phyloP scores from a whole-genome alignment of 345 rosid genomes.

The Brassica cretica region DNA sequence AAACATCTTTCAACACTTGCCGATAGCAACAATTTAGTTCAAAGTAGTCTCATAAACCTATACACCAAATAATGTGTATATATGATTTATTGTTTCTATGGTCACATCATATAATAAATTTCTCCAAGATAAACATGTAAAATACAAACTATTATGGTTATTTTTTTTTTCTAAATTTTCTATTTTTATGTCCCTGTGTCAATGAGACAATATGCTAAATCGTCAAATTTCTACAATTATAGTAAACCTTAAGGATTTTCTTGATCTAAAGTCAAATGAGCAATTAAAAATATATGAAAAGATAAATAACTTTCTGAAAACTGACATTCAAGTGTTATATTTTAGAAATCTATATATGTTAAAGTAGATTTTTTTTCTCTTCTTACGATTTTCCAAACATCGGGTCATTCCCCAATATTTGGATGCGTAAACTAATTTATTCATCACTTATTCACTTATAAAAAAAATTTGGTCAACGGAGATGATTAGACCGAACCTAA shows the following conservation, averaged over 20 bases:
- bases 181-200: background rate
- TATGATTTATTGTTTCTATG: background rate
- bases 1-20: background rate
- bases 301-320: background rate
- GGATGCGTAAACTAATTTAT: background rate
- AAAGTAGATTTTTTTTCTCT: too few relatives aligned
- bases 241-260: background rate
- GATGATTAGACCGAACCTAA: too few relatives aligned
- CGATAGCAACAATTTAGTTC: background rate
- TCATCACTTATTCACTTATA: background rate
- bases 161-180: too few relatives aligned
- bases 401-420: background rate
- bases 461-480: background rate
- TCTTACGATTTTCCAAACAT: background rate
- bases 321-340: background rate
- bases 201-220: background rate
- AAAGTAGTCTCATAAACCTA: background rate
- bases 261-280: background rate
- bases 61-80: background rate
- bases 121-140: background rate
- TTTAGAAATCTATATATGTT: background rate
- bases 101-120: background rate
- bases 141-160: background rate
- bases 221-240: background rate
- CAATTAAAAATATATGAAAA: background rate